Percentiles rank a stretch among this genome's conserved stretches.
phyloP scores from a whole-genome alignment of 768 basidiomycete genomes.

The Coprinopsis sp. region DNA sequence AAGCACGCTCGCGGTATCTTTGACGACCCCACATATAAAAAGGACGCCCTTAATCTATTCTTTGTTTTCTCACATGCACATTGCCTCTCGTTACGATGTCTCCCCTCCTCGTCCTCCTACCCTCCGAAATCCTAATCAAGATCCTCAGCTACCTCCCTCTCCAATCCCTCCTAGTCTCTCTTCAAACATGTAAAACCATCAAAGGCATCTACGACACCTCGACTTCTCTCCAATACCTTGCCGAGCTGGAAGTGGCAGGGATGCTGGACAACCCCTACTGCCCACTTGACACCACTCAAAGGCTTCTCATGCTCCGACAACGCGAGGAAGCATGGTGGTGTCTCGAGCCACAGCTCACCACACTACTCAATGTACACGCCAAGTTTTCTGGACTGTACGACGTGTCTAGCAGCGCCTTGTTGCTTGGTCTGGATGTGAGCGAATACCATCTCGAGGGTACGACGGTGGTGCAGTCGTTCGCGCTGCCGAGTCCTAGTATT shows the following conservation, averaged over 20 bases:
- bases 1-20: no score
- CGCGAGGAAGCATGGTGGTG: slow-evolving; percentile 12
- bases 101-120: not conserved
- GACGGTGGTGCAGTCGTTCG: slow-evolving; percentile 6
- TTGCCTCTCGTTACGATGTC: no score
- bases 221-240: slow-evolving; percentile 8
- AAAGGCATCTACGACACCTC: not conserved
- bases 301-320: slow-evolving; percentile 4
- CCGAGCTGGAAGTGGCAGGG: slow-evolving; percentile 3
- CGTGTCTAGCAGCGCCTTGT: slow-evolving; percentile 12
- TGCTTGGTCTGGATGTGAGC: slow-evolving; percentile 2
- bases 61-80: no score
- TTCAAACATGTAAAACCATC: not conserved
- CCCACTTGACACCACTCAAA: not conserved
- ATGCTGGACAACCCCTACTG: slow-evolving; percentile 12
- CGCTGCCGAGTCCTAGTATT: no score
- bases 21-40: no score
- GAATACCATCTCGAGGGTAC: not conserved
- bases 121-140: not conserved
- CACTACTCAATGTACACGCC: slow-evolving; percentile 14
- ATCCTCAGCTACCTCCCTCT: not conserved
- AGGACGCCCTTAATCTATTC: no score
- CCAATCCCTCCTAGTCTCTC: not conserved
- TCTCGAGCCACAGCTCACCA: slow-evolving; percentile 9
- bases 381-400: slow-evolving; percentile 14